phyloP scores from a whole-genome alignment of 768 basidiomycete species.

The Tulasnella sp. region DNA sequence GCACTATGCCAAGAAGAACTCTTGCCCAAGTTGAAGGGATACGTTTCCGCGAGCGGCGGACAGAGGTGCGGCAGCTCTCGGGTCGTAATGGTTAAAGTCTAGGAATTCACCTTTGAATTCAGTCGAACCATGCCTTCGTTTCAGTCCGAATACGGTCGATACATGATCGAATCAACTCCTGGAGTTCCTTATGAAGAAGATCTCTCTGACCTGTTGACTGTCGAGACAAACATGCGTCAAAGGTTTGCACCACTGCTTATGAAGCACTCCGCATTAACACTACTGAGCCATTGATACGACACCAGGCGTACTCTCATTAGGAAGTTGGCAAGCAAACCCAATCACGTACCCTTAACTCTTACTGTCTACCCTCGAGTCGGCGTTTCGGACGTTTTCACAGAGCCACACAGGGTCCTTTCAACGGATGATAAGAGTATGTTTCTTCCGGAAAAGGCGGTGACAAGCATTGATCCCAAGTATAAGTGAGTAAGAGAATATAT shows the following conservation, averaged over 20 bases:
- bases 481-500: constrained; percentile 50
- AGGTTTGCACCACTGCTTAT: background rate
- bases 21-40: background rate
- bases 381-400: constrained; percentile 78
- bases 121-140: constrained; percentile 30
- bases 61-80: background rate
- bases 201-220: constrained; percentile 71
- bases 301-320: constrained; percentile 23
- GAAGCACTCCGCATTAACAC: background rate
- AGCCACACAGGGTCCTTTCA: constrained; percentile 44
- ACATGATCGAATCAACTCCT: constrained; percentile 97
- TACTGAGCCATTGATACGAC: background rate
- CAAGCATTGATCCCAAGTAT: constrained; percentile 77
- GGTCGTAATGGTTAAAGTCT: background rate
- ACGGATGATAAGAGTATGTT: constrained; percentile 75
- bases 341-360: constrained; percentile 56
- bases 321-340: background rate
- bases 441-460: constrained; percentile 93
- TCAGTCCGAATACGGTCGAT: constrained; percentile 95
- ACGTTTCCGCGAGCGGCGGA: background rate
- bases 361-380: constrained; percentile 91
- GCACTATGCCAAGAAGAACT: constrained; percentile 82
- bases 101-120: background rate
- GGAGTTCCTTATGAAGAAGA: constrained; percentile 86
- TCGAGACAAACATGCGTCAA: background rate